Evolutionary conservation across 1,139 yeast genomes (phyloP).

Genomic region (Hansenula sp.): DNA sequence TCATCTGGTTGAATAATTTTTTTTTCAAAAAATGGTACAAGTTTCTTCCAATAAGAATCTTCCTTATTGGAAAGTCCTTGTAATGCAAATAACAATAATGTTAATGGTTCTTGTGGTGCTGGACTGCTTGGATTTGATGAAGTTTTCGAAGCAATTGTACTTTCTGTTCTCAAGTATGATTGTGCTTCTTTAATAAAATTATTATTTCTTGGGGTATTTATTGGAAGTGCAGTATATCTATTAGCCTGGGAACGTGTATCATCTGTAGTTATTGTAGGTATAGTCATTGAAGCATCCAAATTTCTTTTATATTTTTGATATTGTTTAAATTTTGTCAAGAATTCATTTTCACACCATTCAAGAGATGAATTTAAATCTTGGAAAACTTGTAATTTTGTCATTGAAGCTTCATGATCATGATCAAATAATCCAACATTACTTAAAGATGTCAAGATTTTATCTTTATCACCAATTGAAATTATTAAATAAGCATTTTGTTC

Average conservation of each 20-base stretch:
- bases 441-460: conserved; percentile 60
- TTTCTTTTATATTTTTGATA: conserved; percentile 17
- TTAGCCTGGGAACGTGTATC: conserved; percentile 12
- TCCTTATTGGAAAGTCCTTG: conserved; percentile 60
- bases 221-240: conserved; percentile 21
- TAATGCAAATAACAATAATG: conserved; percentile 64
- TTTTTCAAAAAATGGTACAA: conserved; percentile 49
- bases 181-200: conserved; percentile 34
- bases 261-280: conserved; percentile 7
- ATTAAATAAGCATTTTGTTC: conserved; percentile 69
- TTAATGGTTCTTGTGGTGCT: conserved; percentile 50
- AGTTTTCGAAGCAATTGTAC: neutral
- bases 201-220: conserved; percentile 34
- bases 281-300: neutral
- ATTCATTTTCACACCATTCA: conserved; percentile 96
- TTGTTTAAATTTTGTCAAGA: conserved; percentile 61
- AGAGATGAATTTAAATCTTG: conserved; percentile 79
- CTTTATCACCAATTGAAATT: conserved; percentile 73
- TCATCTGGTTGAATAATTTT: conserved; percentile 25
- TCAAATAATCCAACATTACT: conserved; percentile 37
- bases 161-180: conserved; percentile 26
- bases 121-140: conserved; percentile 4
- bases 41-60: conserved; percentile 59
- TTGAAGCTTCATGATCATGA: conserved; percentile 26
- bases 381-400: conserved; percentile 52